A percentile compares a stretch with the other conserved stretches of the same genome.
Conservation (phyloP, 1,284 basidiomycete species). For the Inonotus obliquus region DNA sequence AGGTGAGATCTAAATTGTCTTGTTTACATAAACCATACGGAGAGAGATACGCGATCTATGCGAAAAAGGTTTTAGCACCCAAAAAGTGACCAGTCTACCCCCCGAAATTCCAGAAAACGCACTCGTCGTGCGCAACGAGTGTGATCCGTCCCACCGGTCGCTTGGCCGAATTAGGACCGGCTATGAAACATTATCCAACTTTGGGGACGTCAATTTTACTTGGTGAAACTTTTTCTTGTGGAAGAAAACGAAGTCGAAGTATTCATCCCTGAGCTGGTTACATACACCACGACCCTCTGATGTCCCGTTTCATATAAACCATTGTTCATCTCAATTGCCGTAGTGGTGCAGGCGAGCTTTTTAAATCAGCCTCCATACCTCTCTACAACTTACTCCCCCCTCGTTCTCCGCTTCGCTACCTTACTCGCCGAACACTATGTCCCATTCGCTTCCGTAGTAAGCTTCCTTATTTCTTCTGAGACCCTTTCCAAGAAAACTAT, state of each 20-base stretch:
- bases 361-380: not conserved
- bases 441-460: constrained; percentile 15
- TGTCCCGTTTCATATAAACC: constrained; percentile 11
- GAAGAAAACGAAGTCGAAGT: constrained; percentile 5
- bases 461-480: not conserved
- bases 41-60: constrained; percentile 1
- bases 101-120: constrained; percentile 9
- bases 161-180: not conserved
- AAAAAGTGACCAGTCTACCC: constrained; percentile 4
- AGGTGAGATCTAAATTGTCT: not conserved
- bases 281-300: constrained; percentile 14
- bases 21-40: constrained; percentile 12
- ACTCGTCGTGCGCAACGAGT: not conserved
- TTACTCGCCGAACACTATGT: constrained; percentile 2
- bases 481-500: not conserved
- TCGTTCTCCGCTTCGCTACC: not conserved
- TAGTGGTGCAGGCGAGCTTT: constrained; percentile 3
- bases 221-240: constrained; percentile 5
- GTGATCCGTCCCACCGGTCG: constrained; percentile 14
- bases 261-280: constrained; percentile 14
- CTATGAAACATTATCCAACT: not conserved
- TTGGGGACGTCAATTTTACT: constrained; percentile 3
- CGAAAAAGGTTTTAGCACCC: constrained; percentile 6
- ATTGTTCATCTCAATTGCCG: not conserved
- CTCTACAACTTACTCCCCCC: not conserved